Evolutionary conservation across 202 grass and related monocot species (phyloP).

Genomic region (Hordeum pubiflorum): DNA sequence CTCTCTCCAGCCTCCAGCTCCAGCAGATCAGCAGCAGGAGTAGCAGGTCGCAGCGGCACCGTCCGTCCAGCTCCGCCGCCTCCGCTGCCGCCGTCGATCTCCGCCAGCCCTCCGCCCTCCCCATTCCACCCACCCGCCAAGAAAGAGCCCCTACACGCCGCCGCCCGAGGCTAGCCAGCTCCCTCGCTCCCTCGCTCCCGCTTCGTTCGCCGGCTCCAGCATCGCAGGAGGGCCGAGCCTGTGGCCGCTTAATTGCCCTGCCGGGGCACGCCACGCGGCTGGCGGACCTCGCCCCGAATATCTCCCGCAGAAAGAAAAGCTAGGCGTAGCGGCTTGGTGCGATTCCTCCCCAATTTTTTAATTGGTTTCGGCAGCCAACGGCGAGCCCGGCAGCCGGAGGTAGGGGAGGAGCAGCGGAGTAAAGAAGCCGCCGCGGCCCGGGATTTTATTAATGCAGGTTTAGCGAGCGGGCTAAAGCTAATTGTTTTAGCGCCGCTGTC

Average conservation of each 20-base stretch:
- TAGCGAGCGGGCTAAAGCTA: conserved; percentile 24
- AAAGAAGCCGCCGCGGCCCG: background rate
- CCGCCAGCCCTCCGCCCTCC: background rate
- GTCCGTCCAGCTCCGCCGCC: background rate
- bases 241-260: background rate
- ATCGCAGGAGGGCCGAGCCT: background rate
- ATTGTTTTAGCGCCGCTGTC: conserved; percentile 48
- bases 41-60: background rate
- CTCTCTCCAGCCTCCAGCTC: background rate
- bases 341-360: conserved; percentile 9
- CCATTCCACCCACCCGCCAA: background rate
- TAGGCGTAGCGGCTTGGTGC: background rate
- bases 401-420: background rate
- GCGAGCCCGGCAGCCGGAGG: background rate
- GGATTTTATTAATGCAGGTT: conserved; percentile 25
- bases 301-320: background rate
- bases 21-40: background rate
- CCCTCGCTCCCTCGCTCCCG: background rate
- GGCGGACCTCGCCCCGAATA: background rate
- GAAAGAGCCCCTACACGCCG: background rate
- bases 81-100: background rate
- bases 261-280: background rate
- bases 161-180: background rate
- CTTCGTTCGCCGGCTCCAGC: background rate
- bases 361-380: background rate